phyloP scores from a whole-genome alignment of 1,284 basidiomycete species.

The Cutaneotrichosporon sp. region DNA sequence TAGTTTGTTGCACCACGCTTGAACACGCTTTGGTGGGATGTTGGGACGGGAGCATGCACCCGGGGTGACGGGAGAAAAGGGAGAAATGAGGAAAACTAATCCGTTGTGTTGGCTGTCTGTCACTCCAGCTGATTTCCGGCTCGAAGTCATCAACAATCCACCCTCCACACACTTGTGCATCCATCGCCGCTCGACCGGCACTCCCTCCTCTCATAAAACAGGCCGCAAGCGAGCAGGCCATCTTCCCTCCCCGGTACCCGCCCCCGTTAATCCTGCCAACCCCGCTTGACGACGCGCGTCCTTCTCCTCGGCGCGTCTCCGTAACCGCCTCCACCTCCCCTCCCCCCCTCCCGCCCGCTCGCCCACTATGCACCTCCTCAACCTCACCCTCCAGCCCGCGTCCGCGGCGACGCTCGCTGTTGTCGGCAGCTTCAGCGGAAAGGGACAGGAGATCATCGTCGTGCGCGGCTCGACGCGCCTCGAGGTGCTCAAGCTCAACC shows the following conservation, averaged over 20 bases:
- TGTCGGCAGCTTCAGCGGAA: conserved; percentile 90
- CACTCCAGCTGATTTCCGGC: not conserved
- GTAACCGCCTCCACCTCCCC: not conserved
- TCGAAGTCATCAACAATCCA: not conserved
- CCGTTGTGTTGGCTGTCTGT: not conserved
- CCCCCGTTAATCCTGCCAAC: not conserved
- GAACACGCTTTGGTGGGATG: too few species aligned
- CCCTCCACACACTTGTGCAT: not conserved
- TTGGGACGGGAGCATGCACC: not conserved
- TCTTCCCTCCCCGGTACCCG: not conserved
- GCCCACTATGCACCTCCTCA: conserved; percentile 57
- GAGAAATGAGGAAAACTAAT: not conserved
- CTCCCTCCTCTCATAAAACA: not conserved
- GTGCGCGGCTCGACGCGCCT: conserved; percentile 79
- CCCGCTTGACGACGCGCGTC: not conserved
- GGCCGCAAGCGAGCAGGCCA: not conserved
- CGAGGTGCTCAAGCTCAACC: conserved; percentile 85
- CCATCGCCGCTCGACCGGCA: not conserved
- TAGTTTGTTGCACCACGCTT: conserved; percentile 2
- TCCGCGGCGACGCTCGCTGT: conserved; percentile 78
- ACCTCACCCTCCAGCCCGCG: conserved; percentile 85
- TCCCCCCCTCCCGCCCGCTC: not conserved
- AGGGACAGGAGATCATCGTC: conserved; percentile 89
- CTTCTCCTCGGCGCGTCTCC: not conserved
- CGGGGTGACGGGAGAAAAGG: not conserved